Base-by-base conservation (phyloP, 2,329 filamentous ascomycete genomes). In the Xylaria sp. region DNA sequence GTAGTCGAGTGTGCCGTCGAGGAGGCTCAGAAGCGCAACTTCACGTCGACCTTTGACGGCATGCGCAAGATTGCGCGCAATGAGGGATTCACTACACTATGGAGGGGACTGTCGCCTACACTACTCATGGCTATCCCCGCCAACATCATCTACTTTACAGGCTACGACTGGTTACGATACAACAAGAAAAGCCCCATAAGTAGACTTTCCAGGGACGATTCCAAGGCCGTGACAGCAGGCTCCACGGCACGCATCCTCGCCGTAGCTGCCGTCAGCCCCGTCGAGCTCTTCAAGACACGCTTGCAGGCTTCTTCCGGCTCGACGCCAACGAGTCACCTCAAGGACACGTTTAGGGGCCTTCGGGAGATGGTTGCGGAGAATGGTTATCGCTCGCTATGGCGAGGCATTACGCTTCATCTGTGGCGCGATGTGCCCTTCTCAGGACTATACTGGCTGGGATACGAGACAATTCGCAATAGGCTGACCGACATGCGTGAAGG, bases 351-450 rank as follows among this genome's bases (percentile, higher is more conserved):
- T 66, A 84, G 87, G 48, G 92, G 92, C 3, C 81, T 98, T 35
- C 85, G 88, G 73, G 89, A 92, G 37, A 96, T 98, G 93, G 93
- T 97, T 1, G 85, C 86, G 10, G 82, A 83, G 0, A 87, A 93
- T 70, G 96, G 96, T 2, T 93, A 96, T 73, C 86, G 86, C 1
- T 93, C 94, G 1, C 83, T 99, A 0, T 99, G 96, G 96, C 87
- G 95, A 65, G 96, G 96, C 0, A 82, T 99, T 64, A 94, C 91
- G 0, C 83, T 99, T 75, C 98, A 95, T 0, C 87, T 99, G 66
- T 99, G 96, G 96, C 88, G 96, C 71, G 96, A 99, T 78, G 96
- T 98, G 0, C 96, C 96, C 0, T 99, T 99, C 77, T 98, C 95
- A 0, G 96, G 92, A 3, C 87, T 99, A 53, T 99, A 99, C 83